Conservation (phyloP, 192 early-diverging fungal genomes). For the Coemansia sp. region DNA sequence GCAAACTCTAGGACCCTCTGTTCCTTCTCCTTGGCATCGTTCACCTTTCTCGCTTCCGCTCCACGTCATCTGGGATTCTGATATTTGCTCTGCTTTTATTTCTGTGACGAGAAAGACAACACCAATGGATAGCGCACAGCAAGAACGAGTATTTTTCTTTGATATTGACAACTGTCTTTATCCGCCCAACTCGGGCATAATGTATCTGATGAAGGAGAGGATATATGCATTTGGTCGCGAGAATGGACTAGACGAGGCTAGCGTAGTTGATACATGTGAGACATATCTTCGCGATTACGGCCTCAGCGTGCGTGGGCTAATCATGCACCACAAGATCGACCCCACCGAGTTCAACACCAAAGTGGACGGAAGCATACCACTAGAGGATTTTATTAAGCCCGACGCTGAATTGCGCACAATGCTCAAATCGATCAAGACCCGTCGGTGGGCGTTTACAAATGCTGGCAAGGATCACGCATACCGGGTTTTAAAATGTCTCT, state of each 20-base stretch:
- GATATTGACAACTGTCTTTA: conserved; percentile 84
- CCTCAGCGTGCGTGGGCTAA: conserved; percentile 66
- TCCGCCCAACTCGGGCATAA: conserved; percentile 55
- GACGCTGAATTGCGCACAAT: conserved; percentile 64
- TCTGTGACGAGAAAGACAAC: neutral
- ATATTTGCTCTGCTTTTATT: neutral
- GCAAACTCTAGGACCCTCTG: neutral
- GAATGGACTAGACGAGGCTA: conserved; percentile 57
- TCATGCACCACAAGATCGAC: conserved; percentile 68
- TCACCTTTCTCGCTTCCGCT: neutral
- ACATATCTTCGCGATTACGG: conserved; percentile 72
- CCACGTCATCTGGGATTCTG: neutral
- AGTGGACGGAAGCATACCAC: conserved; percentile 67
- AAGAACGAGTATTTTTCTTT: conserved; percentile 64
- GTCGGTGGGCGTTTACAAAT: conserved; percentile 80
- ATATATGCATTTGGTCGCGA: conserved; percentile 63
- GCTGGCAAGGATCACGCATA: conserved; percentile 68
- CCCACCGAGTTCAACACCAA: conserved; percentile 62
- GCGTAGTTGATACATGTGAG: conserved; percentile 53
- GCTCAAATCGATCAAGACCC: conserved; percentile 55
- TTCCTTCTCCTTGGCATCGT: neutral
- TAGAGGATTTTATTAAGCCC: conserved; percentile 61
- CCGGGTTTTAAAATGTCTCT: conserved; percentile 63
- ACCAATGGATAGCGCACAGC: conserved; percentile 7
- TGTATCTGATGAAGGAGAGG: conserved; percentile 56